Base-by-base conservation (phyloP, 768 basidiomycete species). In the Trametopsis cervina region DNA sequence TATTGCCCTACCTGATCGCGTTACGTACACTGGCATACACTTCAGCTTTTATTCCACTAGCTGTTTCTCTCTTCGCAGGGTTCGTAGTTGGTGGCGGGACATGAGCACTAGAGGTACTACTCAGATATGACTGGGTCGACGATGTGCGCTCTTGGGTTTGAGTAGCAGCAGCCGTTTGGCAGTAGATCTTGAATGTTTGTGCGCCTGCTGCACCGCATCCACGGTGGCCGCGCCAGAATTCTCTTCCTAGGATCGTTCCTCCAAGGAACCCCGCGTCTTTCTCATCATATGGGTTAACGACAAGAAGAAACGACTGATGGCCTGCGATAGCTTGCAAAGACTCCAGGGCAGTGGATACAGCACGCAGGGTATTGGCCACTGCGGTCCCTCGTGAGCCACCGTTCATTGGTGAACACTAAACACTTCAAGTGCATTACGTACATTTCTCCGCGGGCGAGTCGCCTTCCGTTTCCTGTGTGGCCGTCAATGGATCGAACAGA, bases 181-280 rank as follows among this genome's bases (percentile, higher is more conserved):
- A 40, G 15, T 21, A 46, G 18, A 20, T 15, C 18, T 42, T 40
- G 67, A 85, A 83, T 3, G 73, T 65, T 49, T 69, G 72, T 27
- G 76, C 79, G 3, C 83, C 83, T 10, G 67, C 57, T 10, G 74
- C 72, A 7, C 82, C 83, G 3, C 83, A 81, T 12, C 73, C 70
- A 46, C 82, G 65, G 47, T 82, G 60, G 11, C 75, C 72, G 17
- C 80, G 68, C 81, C 82, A 86, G 53, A 81, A 86, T 49, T 83
- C 81, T 35, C 81, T 71, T 4, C 82, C 83, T 6, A 67, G 55
- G 3, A 75, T 38, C 1, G 81, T 77, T 3, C 83, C 83, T 6
- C 83, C 83, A 4, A 86, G 66, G 61, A 84, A 85, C 0, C 80
- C 78, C 23, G 64, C 62, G 56, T 79, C 76, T 0, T 62, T 50